These are phyloP conservation scores for Wickerhamomyces xylosicus DNA, from an alignment of 805 yeast species.

Conservation along the genomic window DNA sequence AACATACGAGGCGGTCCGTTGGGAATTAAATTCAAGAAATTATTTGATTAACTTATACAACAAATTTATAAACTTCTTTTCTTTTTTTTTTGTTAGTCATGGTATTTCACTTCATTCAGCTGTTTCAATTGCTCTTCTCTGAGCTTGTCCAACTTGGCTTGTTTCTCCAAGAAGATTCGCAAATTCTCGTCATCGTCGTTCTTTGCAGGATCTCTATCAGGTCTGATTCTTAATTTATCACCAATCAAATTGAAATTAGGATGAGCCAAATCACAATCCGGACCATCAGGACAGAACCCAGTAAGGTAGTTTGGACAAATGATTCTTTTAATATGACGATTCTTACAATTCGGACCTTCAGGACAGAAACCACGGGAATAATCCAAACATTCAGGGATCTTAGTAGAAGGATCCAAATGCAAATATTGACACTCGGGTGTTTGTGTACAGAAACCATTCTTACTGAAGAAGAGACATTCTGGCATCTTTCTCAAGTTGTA, in stretches of 20 bases:
- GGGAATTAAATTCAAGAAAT: no score
- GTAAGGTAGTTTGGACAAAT: slow-evolving; percentile 73
- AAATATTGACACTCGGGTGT: slow-evolving; percentile 88
- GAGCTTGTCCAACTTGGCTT: slow-evolving; percentile 17
- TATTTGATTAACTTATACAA: no score
- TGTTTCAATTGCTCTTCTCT: slow-evolving; percentile 11
- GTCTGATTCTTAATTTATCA: slow-evolving; percentile 26
- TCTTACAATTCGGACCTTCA: slow-evolving; percentile 78
- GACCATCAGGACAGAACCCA: slow-evolving; percentile 92
- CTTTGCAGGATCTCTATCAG: slow-evolving; percentile 18
- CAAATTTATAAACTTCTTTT: no score
- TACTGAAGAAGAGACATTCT: slow-evolving; percentile 81
- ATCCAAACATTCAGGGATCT: slow-evolving; percentile 79
- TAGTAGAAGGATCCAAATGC: slow-evolving; percentile 83
- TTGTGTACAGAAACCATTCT: slow-evolving; percentile 79
- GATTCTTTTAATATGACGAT: slow-evolving; percentile 67
- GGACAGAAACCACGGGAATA: slow-evolving; percentile 88
- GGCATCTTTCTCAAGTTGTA: slow-evolving; percentile 93
- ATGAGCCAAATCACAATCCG: slow-evolving; percentile 62
- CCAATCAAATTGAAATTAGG: slow-evolving; percentile 58
- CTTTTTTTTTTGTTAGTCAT: no score
- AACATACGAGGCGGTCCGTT: no score
- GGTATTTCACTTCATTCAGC: slow-evolving; percentile 3
- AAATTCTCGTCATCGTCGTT: slow-evolving; percentile 8
- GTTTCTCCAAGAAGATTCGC: slow-evolving; percentile 16